phyloP scores from a whole-genome alignment of 148 eudicot species.

The Linanthus parryae region DNA sequence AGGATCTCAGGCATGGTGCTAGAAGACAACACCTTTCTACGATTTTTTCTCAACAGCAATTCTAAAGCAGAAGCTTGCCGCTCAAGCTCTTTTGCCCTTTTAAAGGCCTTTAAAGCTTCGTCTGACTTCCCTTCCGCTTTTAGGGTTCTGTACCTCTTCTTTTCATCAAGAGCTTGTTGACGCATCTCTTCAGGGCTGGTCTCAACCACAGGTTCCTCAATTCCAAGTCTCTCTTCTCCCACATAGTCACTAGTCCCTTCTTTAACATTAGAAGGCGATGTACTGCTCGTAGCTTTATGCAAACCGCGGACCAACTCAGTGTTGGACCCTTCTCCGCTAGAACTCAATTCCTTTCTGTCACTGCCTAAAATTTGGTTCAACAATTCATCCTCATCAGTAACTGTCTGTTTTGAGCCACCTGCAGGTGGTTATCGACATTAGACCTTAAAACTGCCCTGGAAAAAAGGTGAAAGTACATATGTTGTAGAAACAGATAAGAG shows the following conservation, averaged over 20 bases:
- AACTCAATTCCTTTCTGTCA: conserved; percentile 37
- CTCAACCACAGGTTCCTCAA: conserved; percentile 26
- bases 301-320: conserved; percentile 3
- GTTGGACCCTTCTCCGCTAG: conserved; percentile 8
- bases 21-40: conserved; percentile 55
- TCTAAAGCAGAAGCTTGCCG: conserved; percentile 83
- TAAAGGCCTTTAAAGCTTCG: conserved; percentile 85
- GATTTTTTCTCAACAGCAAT: conserved; percentile 55
- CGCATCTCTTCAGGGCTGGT: conserved; percentile 77
- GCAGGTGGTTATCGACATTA: conserved; percentile 7
- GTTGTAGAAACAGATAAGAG: no score
- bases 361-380: conserved; percentile 47
- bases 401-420: conserved; percentile 56
- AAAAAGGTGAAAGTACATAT: no score
- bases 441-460: not conserved
- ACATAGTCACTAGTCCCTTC: conserved; percentile 24
- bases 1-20: conserved; percentile 29
- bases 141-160: conserved; percentile 54
- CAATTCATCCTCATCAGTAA: conserved; percentile 57
- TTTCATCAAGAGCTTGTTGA: conserved; percentile 77
- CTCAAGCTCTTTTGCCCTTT: conserved; percentile 84
- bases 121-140: conserved; percentile 81
- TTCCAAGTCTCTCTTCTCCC: conserved; percentile 30
- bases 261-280: conserved; percentile 31
- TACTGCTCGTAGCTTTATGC: conserved; percentile 13